Base-by-base conservation (phyloP, 2,329 filamentous ascomycete genomes). In the Colletotrichum australisinense region DNA sequence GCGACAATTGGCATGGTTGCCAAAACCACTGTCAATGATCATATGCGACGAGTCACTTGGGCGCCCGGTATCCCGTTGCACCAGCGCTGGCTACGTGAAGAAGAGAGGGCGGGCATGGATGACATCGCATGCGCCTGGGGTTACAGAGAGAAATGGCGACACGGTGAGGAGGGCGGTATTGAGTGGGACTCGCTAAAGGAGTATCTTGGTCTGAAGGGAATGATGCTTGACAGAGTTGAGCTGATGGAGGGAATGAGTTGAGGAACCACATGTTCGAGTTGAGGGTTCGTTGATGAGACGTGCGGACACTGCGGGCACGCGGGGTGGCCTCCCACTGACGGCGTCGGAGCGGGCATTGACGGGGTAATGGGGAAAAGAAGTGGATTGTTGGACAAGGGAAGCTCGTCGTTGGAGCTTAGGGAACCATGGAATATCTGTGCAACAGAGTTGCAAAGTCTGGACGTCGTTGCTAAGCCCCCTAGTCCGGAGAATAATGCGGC, bases 31-130 rank as follows among this genome's bases (percentile, higher is more conserved):
- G 88, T 93, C 73, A 98, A 98, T 83, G 95, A 98, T 81, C 95
- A 98, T 83, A 98, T 98, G 94, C 92, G 93, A 78, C 91, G 97
- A 24, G 95, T 98, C 5, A 95, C 94, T 2, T 99, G 97, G 97
- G 88, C 93, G 9, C 91, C 91, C 0, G 97, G 97, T 12, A 93
- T 94, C 42, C 93, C 94, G 26, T 84, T 98, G 75, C 89, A 93
- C 74, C 89, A 94, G 78, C 90, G 97, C 16, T 98, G 95, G 94
- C 82, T 97, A 67, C 88, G 94, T 42, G 97, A 98, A 81, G 95
- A 98, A 76, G 95, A 99, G 86, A 88, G 97, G 28, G 93, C 92
- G 4, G 95, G 95, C 1, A 86, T 98, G 76, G 97, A 99, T 84
- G 92, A 90, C 79, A 90, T 99, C 70, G 95, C 95, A 1, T 90